Evolutionary conservation across 177 flowering plant species (phyloP).

Genomic region (Vitis hybrid): DNA sequence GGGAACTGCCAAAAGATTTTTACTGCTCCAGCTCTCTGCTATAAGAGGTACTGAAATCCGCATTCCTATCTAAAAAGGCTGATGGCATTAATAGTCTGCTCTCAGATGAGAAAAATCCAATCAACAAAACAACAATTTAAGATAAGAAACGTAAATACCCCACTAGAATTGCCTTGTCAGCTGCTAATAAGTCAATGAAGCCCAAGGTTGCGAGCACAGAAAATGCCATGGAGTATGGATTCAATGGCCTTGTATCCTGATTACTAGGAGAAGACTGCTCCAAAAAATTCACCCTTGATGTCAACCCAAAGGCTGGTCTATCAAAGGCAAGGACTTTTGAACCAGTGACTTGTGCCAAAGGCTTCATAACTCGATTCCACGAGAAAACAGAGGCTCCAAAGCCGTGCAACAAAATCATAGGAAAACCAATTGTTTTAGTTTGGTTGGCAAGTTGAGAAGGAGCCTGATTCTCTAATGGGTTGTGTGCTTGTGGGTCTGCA

Average conservation of each 20-base stretch:
- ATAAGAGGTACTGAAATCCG: background rate
- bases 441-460: slow-evolving; percentile 20
- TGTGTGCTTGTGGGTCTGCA: slow-evolving; percentile 24
- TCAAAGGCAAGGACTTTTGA: slow-evolving; percentile 92
- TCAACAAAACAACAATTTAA: background rate
- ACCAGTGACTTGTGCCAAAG: slow-evolving; percentile 52
- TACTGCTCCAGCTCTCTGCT: background rate
- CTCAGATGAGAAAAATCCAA: slow-evolving; percentile 1
- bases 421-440: slow-evolving; percentile 32
- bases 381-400: slow-evolving; percentile 96
- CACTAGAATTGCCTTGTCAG: slow-evolving; percentile 71
- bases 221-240: slow-evolving; percentile 82
- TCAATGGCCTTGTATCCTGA: slow-evolving; percentile 37
- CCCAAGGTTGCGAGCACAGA: slow-evolving; percentile 75
- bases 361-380: slow-evolving; percentile 79
- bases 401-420: slow-evolving; percentile 83
- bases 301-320: slow-evolving; percentile 95
- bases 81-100: slow-evolving; percentile 1
- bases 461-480: slow-evolving; percentile 18
- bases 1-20: background rate
- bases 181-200: slow-evolving; percentile 65
- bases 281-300: slow-evolving; percentile 50
- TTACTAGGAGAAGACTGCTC: slow-evolving; percentile 15
- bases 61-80: background rate
- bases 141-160: slow-evolving; percentile 52